These are phyloP conservation scores for Phylloporus scabripes DNA, from an alignment of 768 basidiomycete genomes.

Conservation along the genomic window DNA sequence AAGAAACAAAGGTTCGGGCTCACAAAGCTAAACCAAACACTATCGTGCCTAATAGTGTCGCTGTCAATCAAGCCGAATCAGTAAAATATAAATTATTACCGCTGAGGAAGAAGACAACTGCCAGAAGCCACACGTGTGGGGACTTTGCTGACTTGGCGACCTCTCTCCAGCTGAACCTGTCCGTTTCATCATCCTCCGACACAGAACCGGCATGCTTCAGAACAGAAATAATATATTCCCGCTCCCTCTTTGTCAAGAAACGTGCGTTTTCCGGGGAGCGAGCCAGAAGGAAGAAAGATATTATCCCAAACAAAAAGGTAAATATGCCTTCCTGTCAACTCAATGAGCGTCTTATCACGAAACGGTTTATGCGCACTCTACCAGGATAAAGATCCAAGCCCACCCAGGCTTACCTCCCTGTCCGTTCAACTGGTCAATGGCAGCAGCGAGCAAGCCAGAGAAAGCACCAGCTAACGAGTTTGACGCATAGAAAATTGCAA, in stretches of 20 bases:
- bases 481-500: conserved; percentile 36
- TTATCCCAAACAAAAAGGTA: conserved; percentile 51
- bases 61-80: neutral
- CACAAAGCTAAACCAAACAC: conserved; percentile 22
- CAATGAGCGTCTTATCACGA: neutral
- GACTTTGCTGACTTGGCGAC: conserved; percentile 44
- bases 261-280: conserved; percentile 37
- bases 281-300: conserved; percentile 47
- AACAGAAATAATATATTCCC: conserved; percentile 35
- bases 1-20: neutral
- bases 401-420: conserved; percentile 48
- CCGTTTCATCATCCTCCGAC: conserved; percentile 37
- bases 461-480: conserved; percentile 56
- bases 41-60: conserved; percentile 9
- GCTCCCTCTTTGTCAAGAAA: conserved; percentile 52
- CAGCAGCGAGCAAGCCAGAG: conserved; percentile 59
- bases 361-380: conserved; percentile 12
- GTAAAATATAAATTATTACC: conserved; percentile 36
- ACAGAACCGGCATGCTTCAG: conserved; percentile 26
- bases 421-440: conserved; percentile 52
- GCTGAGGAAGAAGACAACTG: conserved; percentile 46
- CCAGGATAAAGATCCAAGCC: conserved; percentile 57
- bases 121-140: conserved; percentile 52
- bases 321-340: conserved; percentile 51
- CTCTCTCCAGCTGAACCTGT: conserved; percentile 55